A percentile compares a stretch with the other conserved stretches of the same genome.
Evolutionary conservation across 176 grass and related monocot genomes (phyloP).

Genomic region (Hyparrhenia diplandra): DNA sequence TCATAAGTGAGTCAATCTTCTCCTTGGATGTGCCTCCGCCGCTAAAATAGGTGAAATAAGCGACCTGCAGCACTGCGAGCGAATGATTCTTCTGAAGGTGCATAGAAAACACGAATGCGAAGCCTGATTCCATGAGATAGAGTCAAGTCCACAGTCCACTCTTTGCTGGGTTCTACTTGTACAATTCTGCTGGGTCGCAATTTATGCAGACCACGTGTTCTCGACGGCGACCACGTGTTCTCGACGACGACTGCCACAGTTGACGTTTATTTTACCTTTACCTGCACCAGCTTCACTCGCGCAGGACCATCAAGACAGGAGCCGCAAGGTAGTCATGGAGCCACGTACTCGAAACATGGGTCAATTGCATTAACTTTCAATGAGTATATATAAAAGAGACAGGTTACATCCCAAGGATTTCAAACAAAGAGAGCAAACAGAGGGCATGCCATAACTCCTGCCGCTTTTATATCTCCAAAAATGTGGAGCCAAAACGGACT

Average conservation of each 20-base stretch:
- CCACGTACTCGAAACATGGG: neutral
- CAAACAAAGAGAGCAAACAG: neutral
- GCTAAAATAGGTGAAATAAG: too few species aligned
- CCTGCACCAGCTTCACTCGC: neutral
- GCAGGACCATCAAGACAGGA: neutral
- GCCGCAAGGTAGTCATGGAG: neutral
- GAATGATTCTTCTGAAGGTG: too few species aligned
- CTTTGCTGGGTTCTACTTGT: neutral
- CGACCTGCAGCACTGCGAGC: too few species aligned
- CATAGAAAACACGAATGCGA: too few species aligned
- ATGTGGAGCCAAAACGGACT: slow-evolving; percentile 8
- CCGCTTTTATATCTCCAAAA: slow-evolving; percentile 2
- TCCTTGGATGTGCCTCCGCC: too few species aligned
- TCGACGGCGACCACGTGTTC: neutral
- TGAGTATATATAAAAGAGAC: neutral
- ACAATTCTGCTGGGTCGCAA: too few species aligned
- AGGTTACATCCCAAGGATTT: neutral
- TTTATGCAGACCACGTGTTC: neutral
- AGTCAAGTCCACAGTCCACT: neutral
- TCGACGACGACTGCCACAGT: too few species aligned
- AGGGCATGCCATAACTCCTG: neutral
- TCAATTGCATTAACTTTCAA: neutral
- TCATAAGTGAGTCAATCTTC: too few species aligned
- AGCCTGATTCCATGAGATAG: too few species aligned
- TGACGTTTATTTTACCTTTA: neutral